These are phyloP conservation scores for Ophiostoma angusticollis DNA, from an alignment of 2,329 filamentous ascomycete genomes.

Conservation along the genomic window DNA sequence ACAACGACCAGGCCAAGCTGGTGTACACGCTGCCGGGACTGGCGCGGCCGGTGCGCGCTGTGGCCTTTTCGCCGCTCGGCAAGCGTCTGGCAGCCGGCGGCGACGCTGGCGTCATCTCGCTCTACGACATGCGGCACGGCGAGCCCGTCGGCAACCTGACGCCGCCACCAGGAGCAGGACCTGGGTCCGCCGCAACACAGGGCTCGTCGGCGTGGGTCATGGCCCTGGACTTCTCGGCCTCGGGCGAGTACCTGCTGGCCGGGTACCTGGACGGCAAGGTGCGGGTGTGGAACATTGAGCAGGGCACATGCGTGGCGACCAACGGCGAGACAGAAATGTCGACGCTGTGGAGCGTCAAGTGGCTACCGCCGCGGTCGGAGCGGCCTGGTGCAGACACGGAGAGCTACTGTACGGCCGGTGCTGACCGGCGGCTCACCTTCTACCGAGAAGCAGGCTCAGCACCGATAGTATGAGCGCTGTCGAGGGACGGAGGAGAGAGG, in stretches of 20 bases:
- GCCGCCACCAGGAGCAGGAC: no score
- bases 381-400: conserved; percentile 32
- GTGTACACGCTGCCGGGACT: conserved; percentile 78
- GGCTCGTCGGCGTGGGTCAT: conserved; percentile 73
- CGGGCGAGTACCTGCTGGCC: conserved; percentile 80
- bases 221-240: conserved; percentile 83
- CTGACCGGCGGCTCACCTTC: conserved; percentile 63
- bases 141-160: conserved; percentile 78
- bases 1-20: conserved; percentile 76
- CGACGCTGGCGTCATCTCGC: conserved; percentile 73
- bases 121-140: conserved; percentile 86
- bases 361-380: conserved; percentile 56
- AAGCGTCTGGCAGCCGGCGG: conserved; percentile 81
- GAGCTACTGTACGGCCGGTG: conserved; percentile 68
- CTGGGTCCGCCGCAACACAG: conserved; percentile 39
- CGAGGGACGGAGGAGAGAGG: no score
- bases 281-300: conserved; percentile 90
- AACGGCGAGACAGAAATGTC: conserved; percentile 81
- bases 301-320: conserved; percentile 74
- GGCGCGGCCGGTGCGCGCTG: conserved; percentile 70
- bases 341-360: conserved; percentile 69
- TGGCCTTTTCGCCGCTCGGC: conserved; percentile 78
- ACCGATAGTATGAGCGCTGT: conserved; percentile 13
- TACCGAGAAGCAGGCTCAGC: conserved; percentile 56
- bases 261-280: conserved; percentile 86